A percentile compares a stretch with the other conserved stretches of the same genome.
Conservation (phyloP, 352 stramenopile species). For the Elongisporangium undulatum region DNA sequence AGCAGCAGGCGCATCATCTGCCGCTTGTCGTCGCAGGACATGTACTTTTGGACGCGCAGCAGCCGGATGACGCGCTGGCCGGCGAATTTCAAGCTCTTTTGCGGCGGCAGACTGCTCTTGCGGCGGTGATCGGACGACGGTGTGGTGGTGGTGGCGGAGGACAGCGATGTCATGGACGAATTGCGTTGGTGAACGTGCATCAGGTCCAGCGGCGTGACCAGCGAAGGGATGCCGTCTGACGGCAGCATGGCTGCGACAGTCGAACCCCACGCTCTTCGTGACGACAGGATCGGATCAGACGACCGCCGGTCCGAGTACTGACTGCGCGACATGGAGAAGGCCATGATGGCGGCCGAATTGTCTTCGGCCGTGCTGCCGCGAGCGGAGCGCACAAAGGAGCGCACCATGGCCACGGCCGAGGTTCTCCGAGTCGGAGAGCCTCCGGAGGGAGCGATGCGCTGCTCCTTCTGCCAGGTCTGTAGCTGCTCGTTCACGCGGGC, state of each 20-base stretch:
- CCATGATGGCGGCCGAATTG: neutral
- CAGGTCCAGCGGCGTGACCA: neutral
- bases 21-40: slow-evolving; percentile 43
- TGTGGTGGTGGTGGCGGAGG: neutral
- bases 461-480: slow-evolving; percentile 4
- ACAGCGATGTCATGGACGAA: neutral
- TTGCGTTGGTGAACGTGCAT: neutral
- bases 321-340: neutral
- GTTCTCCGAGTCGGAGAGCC: neutral
- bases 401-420: neutral
- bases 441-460: neutral
- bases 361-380: neutral
- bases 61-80: slow-evolving; percentile 69
- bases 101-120: neutral
- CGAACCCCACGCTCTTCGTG: neutral
- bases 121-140: neutral
- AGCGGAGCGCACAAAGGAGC: neutral
- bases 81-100: slow-evolving; percentile 43
- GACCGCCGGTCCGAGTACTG: neutral
- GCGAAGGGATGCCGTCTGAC: neutral
- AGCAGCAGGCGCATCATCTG: slow-evolving; percentile 59
- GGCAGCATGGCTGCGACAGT: neutral
- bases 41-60: slow-evolving; percentile 44
- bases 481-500: slow-evolving; percentile 13
- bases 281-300: neutral